Percentiles rank a stretch among this genome's conserved stretches.
Evolutionary conservation across 2,329 filamentous ascomycete species (phyloP).

Genomic region (Colletotrichum godetiae): DNA sequence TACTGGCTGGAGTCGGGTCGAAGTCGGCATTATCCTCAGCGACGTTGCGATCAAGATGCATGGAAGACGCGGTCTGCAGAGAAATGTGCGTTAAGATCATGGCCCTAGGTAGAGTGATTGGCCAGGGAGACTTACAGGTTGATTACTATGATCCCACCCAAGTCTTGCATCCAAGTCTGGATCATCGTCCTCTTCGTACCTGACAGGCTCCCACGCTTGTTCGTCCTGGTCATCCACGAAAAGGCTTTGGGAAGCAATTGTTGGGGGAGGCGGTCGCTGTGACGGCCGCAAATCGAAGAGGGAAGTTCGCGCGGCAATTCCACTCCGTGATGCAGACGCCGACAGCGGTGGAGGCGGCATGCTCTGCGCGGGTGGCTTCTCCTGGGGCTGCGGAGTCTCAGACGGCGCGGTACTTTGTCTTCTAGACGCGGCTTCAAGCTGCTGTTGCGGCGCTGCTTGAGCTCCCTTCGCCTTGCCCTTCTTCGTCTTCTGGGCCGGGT

Average conservation of each 20-base stretch:
- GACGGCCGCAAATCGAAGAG: conserved; percentile 62
- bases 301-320: conserved; percentile 33
- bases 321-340: conserved; percentile 17
- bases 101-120: background rate
- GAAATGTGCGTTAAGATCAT: conserved; percentile 43
- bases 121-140: conserved; percentile 61
- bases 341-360: conserved; percentile 44
- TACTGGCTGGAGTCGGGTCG: conserved; percentile 40
- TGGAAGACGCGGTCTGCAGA: conserved; percentile 54
- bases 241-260: conserved; percentile 73
- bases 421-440: conserved; percentile 60
- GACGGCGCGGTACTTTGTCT: conserved; percentile 54
- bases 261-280: conserved; percentile 65
- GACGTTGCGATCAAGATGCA: conserved; percentile 55
- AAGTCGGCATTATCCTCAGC: conserved; percentile 40
- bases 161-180: conserved; percentile 75
- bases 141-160: conserved; percentile 78
- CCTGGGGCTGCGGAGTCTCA: conserved; percentile 43
- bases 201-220: conserved; percentile 77
- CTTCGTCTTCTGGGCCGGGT: conserved; percentile 59
- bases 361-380: conserved; percentile 40
- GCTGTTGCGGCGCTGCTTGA: conserved; percentile 54
- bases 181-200: conserved; percentile 67
- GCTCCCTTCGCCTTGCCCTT: conserved; percentile 50
- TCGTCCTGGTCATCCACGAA: conserved; percentile 77